Evolutionary conservation across 176 grass and related monocot genomes (phyloP), one percentile per base, ranked within the genome.

Genomic region (Ampelocalamus luodianensis): DNA sequence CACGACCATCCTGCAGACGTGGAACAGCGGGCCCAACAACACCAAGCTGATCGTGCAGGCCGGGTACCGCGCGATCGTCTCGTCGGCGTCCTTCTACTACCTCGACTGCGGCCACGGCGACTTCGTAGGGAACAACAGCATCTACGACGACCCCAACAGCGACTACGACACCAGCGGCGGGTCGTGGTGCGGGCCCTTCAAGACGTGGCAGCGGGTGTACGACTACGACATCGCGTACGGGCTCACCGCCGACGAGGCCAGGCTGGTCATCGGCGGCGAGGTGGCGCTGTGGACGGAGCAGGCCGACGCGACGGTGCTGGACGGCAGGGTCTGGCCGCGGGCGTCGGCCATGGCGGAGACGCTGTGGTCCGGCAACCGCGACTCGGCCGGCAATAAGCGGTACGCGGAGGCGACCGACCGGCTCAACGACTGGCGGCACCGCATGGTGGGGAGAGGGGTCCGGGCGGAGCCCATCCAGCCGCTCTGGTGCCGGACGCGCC

Each of bases 231-330:
- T 99, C 86, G n/a, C 85, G 1, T 36, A 92, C 80, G 86, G 86
- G 42, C 92, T 99, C 43, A 99, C 86, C 17, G 58, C 62, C 3
- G 88, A 87, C 5, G 96, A 96, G 88, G 89, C 91, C 1, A 68
- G 8, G 80, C 74, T 78, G 54, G 93, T 99, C 1, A 69, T 99
- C 77, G 96, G 96, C 34, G 93, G 91, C n/a, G 96, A 96, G 91
- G 93, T 98, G 43, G 93, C 93, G 3, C 39, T 95, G 79, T 98
- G 96, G 96, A 95, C 96, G 9, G 96, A 99, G 88, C 91, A 92
- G 71, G 79, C 85, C 3, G 93, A 99, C 72, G 11, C 67, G 15
- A 39, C 65, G 14, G 96, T 99, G 16, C 62, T 99, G 15, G 96
- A 99, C 63, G 87, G 85, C 11, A 83, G 45, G 32, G 51, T 96